phyloP scores from a whole-genome alignment of 208 protist species.

The Wallacemonas sp. region DNA sequence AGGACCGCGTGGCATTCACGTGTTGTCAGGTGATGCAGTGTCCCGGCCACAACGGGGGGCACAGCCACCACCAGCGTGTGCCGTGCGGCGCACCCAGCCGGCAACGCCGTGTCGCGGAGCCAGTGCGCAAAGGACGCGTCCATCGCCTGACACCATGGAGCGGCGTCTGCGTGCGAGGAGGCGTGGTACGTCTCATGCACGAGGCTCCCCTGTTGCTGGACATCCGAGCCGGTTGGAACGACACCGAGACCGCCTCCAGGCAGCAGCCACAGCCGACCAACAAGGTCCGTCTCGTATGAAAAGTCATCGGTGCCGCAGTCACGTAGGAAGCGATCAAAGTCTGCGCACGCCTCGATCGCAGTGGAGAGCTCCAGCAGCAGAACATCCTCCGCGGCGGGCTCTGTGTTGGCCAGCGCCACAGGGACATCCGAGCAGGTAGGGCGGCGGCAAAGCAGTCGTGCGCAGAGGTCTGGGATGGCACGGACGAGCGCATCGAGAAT shows the following conservation, averaged over 20 bases:
- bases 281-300: slow-evolving; percentile 11
- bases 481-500: background rate
- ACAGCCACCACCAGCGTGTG: slow-evolving; percentile 41
- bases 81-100: slow-evolving; percentile 27
- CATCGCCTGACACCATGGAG: slow-evolving; percentile 15
- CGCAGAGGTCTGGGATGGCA: background rate
- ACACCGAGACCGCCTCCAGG: background rate
- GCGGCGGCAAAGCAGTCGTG: background rate
- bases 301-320: background rate
- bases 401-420: background rate
- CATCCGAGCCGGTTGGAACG: no score
- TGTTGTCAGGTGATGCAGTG: slow-evolving; percentile 25
- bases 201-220: no score
- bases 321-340: background rate
- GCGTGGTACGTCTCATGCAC: no score
- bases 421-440: slow-evolving; percentile 5
- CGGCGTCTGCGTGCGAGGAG: background rate
- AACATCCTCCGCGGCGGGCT: slow-evolving; percentile 22
- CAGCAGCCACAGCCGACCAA: slow-evolving; percentile 22
- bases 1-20: slow-evolving; percentile 33
- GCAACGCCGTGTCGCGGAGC: slow-evolving; percentile 6
- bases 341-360: slow-evolving; percentile 19
- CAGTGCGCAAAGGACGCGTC: slow-evolving; percentile 12
- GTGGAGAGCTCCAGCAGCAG: slow-evolving; percentile 37
- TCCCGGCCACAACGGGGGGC: slow-evolving; percentile 40